These are phyloP conservation scores for Coccomyxa sp. DNA, from an alignment of 139 green algal genomes.

Conservation along the genomic window DNA sequence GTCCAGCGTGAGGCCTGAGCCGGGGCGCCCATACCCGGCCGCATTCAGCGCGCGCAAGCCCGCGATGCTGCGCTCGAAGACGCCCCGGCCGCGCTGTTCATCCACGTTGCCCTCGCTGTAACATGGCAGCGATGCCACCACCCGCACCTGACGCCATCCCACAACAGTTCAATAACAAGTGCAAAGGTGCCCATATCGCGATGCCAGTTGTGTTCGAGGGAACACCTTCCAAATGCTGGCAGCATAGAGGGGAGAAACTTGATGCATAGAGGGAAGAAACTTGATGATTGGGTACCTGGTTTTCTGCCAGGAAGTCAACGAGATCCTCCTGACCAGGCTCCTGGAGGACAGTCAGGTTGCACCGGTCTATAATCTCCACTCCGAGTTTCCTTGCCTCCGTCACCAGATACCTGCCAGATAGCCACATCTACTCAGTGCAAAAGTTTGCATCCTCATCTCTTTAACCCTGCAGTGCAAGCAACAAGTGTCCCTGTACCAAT, in stretches of 20 bases:
- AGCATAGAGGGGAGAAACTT: not conserved
- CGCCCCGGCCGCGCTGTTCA: conserved; percentile 76
- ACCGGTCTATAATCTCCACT: conserved; percentile 93
- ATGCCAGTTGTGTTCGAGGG: not conserved
- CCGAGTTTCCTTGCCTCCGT: conserved; percentile 56
- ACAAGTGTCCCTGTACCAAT: not conserved
- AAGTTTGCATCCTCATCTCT: not conserved
- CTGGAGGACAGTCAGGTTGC: conserved; percentile 96
- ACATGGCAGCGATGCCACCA: conserved; percentile 94
- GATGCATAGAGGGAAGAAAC: not conserved
- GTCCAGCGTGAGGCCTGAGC: conserved; percentile 72
- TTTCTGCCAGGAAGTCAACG: conserved; percentile 76
- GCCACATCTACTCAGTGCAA: not conserved
- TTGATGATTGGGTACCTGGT: conserved; percentile 42
- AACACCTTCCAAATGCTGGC: too few relatives aligned
- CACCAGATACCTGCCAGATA: conserved; percentile 70
- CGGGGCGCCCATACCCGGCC: conserved; percentile 71
- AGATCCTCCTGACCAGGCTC: conserved; percentile 92
- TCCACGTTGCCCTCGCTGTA: conserved; percentile 88
- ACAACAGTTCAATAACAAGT: not conserved
- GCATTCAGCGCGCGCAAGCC: conserved; percentile 78
- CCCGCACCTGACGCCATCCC: conserved; percentile 42
- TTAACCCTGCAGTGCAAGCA: not conserved
- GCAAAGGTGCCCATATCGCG: not conserved
- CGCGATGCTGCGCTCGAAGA: conserved; percentile 88